These are phyloP conservation scores for Capronia epimyces DNA, from an alignment of 2,329 filamentous ascomycete genomes.

Conservation along the genomic window DNA sequence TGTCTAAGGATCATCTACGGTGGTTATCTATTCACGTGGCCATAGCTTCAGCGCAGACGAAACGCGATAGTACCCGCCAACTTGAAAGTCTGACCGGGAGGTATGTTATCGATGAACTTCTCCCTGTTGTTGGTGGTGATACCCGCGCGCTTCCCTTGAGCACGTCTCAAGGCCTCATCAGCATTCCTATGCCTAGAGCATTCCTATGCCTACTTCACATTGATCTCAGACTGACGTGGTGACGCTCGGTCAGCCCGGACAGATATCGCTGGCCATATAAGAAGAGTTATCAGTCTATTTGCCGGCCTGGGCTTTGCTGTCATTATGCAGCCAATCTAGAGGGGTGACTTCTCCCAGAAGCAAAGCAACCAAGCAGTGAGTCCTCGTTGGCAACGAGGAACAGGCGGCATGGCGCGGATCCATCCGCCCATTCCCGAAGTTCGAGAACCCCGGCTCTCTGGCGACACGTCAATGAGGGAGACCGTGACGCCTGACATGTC, in stretches of 20 bases:
- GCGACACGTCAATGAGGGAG: conserved; percentile 22
- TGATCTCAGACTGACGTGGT: background rate
- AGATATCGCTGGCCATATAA: background rate
- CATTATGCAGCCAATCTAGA: conserved; percentile 10
- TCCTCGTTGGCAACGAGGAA: background rate
- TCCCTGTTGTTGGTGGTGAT: background rate
- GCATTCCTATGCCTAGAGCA: no score
- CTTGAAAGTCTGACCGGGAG: background rate
- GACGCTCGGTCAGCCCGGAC: background rate
- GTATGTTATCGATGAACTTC: background rate
- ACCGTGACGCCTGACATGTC: conserved; percentile 22
- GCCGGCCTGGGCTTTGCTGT: background rate
- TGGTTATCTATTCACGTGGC: background rate
- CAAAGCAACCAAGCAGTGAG: background rate
- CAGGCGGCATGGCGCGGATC: conserved; percentile 8
- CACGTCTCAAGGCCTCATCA: no score
- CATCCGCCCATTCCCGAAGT: conserved; percentile 9
- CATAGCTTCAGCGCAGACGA: background rate
- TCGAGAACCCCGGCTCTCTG: conserved; percentile 9
- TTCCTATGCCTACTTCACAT: no score
- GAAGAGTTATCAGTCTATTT: background rate
- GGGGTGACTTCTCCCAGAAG: background rate
- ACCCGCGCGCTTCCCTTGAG: background rate
- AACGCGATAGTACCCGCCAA: no score
- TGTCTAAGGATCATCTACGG: background rate